Conservation (phyloP, 2,329 filamentous ascomycete genomes). For the Sporothrix euskadiensis region DNA sequence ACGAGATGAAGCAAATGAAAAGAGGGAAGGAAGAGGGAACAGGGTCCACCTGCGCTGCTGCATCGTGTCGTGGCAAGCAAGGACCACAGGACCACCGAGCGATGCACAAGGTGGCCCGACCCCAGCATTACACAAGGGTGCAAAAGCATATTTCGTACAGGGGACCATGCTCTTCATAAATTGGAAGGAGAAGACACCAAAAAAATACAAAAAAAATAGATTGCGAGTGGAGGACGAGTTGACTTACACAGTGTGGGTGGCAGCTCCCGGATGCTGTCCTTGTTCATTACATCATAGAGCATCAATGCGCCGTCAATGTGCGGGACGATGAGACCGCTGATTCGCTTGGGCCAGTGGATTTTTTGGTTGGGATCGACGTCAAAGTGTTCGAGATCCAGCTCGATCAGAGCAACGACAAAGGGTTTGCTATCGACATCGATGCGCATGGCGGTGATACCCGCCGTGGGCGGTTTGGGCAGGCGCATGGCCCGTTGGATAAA, state of each 20-base stretch:
- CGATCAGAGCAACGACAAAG: slow-evolving; percentile 62
- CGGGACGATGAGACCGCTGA: slow-evolving; percentile 70
- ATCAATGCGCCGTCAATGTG: slow-evolving; percentile 80
- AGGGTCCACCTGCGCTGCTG: slow-evolving; percentile 14
- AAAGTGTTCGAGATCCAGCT: slow-evolving; percentile 66
- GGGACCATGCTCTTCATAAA: neutral
- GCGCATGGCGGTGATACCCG: slow-evolving; percentile 57
- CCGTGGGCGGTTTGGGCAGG: slow-evolving; percentile 53
- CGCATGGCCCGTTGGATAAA: slow-evolving; percentile 66
- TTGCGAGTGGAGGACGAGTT: neutral
- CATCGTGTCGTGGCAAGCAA: neutral
- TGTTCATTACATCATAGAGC: slow-evolving; percentile 83
- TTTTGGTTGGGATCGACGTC: slow-evolving; percentile 59
- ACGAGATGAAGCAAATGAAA: neutral
- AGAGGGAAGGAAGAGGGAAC: neutral
- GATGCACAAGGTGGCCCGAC: slow-evolving; percentile 7
- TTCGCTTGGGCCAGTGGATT: slow-evolving; percentile 67
- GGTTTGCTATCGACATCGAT: slow-evolving; percentile 59
- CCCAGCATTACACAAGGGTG: neutral
- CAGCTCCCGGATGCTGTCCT: slow-evolving; percentile 71
- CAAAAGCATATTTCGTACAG: neutral
- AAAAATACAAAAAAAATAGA: slow-evolving; percentile 35
- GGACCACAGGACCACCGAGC: neutral
- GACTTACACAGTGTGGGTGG: slow-evolving; percentile 75
- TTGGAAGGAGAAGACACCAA: neutral